Evolutionary conservation across 1,139 yeast species (phyloP).

Genomic region (Saccharomyces hybrid): DNA sequence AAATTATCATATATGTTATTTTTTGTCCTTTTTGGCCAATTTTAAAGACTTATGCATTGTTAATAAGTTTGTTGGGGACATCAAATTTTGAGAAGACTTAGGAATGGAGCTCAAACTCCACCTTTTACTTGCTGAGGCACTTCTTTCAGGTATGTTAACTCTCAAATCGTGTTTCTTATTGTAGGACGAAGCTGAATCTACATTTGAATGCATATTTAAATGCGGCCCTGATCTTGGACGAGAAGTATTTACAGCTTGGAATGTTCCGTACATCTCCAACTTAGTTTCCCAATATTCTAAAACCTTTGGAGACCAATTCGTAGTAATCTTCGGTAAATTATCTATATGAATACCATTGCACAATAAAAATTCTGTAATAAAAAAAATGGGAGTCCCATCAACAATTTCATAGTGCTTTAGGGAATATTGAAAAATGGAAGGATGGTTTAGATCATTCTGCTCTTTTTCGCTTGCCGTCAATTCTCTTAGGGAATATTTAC

Average conservation of each 20-base stretch:
- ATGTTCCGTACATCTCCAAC: slow-evolving; percentile 28
- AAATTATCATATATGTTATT: background rate
- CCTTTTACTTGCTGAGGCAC: background rate
- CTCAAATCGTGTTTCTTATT: background rate
- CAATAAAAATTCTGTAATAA: slow-evolving; percentile 65
- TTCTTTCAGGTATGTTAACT: background rate
- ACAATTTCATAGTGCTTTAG: slow-evolving; percentile 39
- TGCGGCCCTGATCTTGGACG: background rate
- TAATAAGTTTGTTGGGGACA: slow-evolving; percentile 12
- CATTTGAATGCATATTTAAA: background rate
- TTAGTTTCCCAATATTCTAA: slow-evolving; percentile 44
- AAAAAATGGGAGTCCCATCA: slow-evolving; percentile 39
- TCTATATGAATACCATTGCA: slow-evolving; percentile 48
- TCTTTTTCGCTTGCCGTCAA: slow-evolving; percentile 14
- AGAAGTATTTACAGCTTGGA: background rate
- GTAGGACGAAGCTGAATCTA: background rate
- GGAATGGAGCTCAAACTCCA: slow-evolving; percentile 18
- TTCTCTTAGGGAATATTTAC: slow-evolving; percentile 36
- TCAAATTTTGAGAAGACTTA: slow-evolving; percentile 14
- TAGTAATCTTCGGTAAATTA: slow-evolving; percentile 9
- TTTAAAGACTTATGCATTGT: slow-evolving; percentile 17
- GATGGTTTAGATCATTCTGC: slow-evolving; percentile 26
- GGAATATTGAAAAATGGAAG: slow-evolving; percentile 54
- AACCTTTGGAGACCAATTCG: slow-evolving; percentile 12
- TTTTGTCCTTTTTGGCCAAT: slow-evolving; percentile 9